Evolutionary conservation across 2,329 filamentous ascomycete genomes (phyloP).

Genomic region (Sodiomyces alkalinus): DNA sequence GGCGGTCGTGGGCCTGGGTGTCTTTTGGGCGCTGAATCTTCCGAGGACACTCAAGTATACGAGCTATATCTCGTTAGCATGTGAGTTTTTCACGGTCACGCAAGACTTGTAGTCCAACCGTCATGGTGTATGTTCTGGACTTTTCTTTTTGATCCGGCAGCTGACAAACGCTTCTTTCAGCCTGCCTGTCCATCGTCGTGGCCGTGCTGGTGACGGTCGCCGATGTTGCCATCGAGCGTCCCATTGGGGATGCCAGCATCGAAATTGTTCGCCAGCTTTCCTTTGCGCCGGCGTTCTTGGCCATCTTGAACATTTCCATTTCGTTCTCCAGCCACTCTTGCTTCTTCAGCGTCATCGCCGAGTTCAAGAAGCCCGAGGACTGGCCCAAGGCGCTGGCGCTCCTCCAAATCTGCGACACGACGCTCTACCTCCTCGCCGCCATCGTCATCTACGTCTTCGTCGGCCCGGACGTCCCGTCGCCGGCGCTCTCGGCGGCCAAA

Average conservation of each 20-base stretch:
- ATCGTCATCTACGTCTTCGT: conserved; percentile 54
- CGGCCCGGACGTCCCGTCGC: conserved; percentile 44
- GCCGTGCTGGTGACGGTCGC: conserved; percentile 51
- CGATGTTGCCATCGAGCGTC: conserved; percentile 34
- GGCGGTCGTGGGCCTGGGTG: conserved; percentile 38
- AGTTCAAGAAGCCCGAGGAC: conserved; percentile 44
- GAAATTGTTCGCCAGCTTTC: conserved; percentile 20
- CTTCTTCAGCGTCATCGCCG: conserved; percentile 51
- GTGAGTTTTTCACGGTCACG: no score
- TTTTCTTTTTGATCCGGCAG: no score
- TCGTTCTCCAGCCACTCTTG: conserved; percentile 52
- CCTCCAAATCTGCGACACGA: conserved; percentile 42
- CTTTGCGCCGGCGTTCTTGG: conserved; percentile 38
- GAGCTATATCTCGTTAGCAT: conserved; percentile 45
- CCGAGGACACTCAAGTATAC: conserved; percentile 49
- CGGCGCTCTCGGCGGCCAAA: conserved; percentile 48
- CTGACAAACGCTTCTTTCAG: no score
- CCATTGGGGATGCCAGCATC: conserved; percentile 19
- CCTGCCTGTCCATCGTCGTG: conserved; percentile 44
- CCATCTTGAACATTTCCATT: conserved; percentile 49
- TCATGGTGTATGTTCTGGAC: neutral
- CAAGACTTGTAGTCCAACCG: conserved; percentile 28
- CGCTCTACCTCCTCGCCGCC: conserved; percentile 48
- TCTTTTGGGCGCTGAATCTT: conserved; percentile 44
- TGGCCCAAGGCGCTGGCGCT: conserved; percentile 33